Evolutionary conservation across 805 yeast species (phyloP).

Genomic region (Wickerhamomyces rabaulensis): DNA sequence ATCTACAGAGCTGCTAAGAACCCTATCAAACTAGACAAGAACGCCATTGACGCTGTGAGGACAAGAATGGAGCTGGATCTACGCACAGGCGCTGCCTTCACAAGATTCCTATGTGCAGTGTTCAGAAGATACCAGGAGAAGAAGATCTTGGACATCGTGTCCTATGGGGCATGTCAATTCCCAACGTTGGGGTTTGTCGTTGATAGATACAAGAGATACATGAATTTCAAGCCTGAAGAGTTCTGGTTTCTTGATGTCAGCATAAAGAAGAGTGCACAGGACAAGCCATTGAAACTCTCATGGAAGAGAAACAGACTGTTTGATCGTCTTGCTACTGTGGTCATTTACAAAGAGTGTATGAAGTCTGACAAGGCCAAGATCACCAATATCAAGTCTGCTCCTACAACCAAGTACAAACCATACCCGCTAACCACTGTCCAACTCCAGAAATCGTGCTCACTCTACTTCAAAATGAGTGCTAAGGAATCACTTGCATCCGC

Average conservation of each 20-base stretch:
- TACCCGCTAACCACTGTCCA: constrained; percentile 92
- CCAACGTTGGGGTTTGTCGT: constrained; percentile 97
- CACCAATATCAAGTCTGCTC: constrained; percentile 45
- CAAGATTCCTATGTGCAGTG: constrained; percentile 66
- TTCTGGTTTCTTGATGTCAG: constrained; percentile 72
- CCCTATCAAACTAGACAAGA: constrained; percentile 59
- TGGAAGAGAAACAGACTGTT: constrained; percentile 75
- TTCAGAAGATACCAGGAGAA: constrained; percentile 28
- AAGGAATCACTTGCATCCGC: constrained; percentile 74
- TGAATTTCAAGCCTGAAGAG: constrained; percentile 65
- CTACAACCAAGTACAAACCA: constrained; percentile 76
- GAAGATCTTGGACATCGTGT: constrained; percentile 28
- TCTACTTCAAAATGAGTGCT: constrained; percentile 69
- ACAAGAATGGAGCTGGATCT: constrained; percentile 85
- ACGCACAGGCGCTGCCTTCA: constrained; percentile 84
- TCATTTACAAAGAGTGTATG: constrained; percentile 66
- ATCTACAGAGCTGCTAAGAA: constrained; percentile 66
- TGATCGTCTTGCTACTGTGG: constrained; percentile 60
- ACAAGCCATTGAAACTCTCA: constrained; percentile 36
- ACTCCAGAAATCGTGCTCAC: constrained; percentile 80
- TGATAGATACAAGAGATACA: constrained; percentile 76
- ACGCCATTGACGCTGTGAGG: constrained; percentile 76
- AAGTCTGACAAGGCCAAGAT: constrained; percentile 46
- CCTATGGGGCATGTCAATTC: constrained; percentile 94
- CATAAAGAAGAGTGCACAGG: constrained; percentile 36